phyloP scores from a whole-genome alignment of 345 rosid genomes.

The Eucalyptus viminalis region DNA sequence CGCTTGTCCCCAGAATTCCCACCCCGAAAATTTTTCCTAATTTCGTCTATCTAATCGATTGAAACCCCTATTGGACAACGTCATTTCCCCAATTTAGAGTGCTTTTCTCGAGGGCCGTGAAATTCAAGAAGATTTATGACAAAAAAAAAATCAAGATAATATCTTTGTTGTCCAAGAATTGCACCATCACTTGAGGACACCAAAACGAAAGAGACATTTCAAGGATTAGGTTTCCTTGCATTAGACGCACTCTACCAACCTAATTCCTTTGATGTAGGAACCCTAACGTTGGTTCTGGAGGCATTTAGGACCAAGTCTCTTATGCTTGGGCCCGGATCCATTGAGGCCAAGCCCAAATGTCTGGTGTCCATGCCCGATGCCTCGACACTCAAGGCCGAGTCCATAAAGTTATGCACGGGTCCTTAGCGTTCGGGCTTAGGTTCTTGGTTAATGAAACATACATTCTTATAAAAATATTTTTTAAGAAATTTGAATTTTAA shows the following conservation, averaged over 20 bases:
- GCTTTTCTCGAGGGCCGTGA: background rate
- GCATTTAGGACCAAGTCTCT: no score
- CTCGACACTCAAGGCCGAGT: no score
- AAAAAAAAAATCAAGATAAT: background rate
- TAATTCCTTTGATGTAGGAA: no score
- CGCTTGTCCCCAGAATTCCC: background rate
- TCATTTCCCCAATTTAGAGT: background rate
- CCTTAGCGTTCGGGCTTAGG: rapidly evolving
- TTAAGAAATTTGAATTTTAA: no score
- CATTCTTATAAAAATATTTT: no score
- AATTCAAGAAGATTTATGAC: no score
- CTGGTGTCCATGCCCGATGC: rapidly evolving
- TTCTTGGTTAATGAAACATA: no score
- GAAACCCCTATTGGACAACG: background rate
- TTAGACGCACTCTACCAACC: rapidly evolving
- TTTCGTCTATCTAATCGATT: background rate
- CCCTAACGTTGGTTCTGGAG: no score
- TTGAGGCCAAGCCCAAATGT: rapidly evolving
- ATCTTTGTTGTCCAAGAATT: background rate
- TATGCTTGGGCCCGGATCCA: rapidly evolving
- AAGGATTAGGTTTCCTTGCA: no score
- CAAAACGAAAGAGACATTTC: background rate
- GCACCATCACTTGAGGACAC: background rate
- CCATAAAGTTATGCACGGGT: no score
- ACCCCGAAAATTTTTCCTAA: no score